Percentiles rank a stretch among this genome's conserved stretches.
phyloP scores from a whole-genome alignment of 2,329 filamentous ascomycete species.

The Xylariales sp. region DNA sequence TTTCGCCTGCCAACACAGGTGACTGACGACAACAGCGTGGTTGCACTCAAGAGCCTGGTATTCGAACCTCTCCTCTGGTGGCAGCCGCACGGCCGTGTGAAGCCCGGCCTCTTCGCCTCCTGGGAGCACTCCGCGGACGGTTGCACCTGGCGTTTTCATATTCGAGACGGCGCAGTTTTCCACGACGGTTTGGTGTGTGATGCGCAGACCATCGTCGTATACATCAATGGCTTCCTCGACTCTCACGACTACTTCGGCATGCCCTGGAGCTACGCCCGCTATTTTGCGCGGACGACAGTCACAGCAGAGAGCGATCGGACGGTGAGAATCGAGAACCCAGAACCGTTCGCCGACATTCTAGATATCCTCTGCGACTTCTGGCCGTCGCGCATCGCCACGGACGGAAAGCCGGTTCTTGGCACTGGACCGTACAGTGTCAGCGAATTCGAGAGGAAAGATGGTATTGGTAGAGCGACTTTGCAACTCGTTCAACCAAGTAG shows the following conservation, averaged over 20 bases:
- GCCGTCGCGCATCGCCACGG: neutral
- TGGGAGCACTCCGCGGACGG: neutral
- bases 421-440: conserved; percentile 4
- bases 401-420: conserved; percentile 4
- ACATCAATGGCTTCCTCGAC: conserved; percentile 1
- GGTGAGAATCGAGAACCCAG: conserved; percentile 2
- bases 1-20: conserved; percentile 7
- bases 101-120: conserved; percentile 1
- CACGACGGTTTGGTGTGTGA: conserved; percentile 5
- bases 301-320: neutral
- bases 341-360: conserved; percentile 3
- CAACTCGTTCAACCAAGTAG: neutral
- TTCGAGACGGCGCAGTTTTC: conserved; percentile 3
- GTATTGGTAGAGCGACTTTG: neutral
- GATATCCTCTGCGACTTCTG: conserved; percentile 5
- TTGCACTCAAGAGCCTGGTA: conserved; percentile 2
- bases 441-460: neutral
- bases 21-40: conserved; percentile 6
- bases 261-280: conserved; percentile 7
- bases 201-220: conserved; percentile 1
- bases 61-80: conserved; percentile 5
- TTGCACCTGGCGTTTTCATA: neutral
- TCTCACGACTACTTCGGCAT: conserved; percentile 6
- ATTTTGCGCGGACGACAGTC: neutral
- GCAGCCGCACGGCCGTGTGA: conserved; percentile 2